Evolutionary conservation across 1,284 basidiomycete species (phyloP), one percentile per base, ranked within the genome.

Genomic region (Ceratobasidium sp.): DNA sequence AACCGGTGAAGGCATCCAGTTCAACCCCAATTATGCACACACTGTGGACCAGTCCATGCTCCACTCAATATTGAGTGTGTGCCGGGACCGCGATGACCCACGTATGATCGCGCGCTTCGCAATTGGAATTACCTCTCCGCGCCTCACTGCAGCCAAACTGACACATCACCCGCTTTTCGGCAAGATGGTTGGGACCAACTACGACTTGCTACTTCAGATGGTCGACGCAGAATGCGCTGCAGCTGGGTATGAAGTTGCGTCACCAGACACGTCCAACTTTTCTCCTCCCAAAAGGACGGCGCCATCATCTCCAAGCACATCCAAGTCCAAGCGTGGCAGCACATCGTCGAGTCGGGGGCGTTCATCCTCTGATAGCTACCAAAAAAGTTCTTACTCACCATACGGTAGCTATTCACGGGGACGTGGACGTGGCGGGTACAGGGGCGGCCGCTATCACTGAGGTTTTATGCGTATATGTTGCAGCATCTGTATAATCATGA

Each of bases 41-140:
- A 74, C 77, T 1, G 79, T 84, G 31, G 80, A 85, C 78, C 81
- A 79, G 5, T 71, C 22, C 16, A 79, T 82, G 56, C 78, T 85
- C 71, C 74, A 79, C 43, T 81, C 80, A n/a, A 85, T 87, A 68
- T 80, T 86, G 27, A 76, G 77, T 27, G 83, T 82, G 13, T 87
- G 85, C 75, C 82, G 81, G 43, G 85, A 84, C 62, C 84, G 86
- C 43, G 86, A 87, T 77, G 86, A 87, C 75, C 84, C 85, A 16
- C 85, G 85, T 11, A 80, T 86, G 39, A 80, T 86, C 14, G 85
- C 86, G 5, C 84, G 85, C 16, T 83, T 86, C 81, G 86, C 86
- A 0, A 86, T 86, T 74, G 86, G 86, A 1, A 83, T 86, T 74
- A 83, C 83, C 0, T 85, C 84, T 5, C 86, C 86, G 1, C 82